A percentile compares a stretch with the other conserved stretches of the same genome.
These are phyloP conservation scores for Phytophthora litchii DNA, from an alignment of 352 stramenopile genomes.

Conservation along the genomic window DNA sequence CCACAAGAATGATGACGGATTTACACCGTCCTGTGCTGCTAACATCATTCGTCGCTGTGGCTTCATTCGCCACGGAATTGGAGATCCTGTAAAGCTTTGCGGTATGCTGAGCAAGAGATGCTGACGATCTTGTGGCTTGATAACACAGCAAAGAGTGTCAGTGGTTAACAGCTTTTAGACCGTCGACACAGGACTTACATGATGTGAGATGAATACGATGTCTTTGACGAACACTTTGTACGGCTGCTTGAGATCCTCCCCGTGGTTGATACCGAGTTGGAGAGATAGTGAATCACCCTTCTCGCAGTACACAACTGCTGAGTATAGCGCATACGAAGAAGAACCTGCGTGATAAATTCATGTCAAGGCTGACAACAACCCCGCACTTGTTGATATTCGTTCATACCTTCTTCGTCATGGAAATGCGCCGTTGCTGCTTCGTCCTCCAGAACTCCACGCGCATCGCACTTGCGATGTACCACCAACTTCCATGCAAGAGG, in stretches of 20 bases:
- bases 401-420: conserved; percentile 5
- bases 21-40: background rate
- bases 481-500: conserved; percentile 27
- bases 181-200: conserved; percentile 8
- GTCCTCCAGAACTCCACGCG: conserved; percentile 15
- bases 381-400: background rate
- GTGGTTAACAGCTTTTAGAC: background rate
- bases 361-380: background rate
- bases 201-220: conserved; percentile 21
- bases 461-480: conserved; percentile 26
- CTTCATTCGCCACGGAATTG: conserved; percentile 23
- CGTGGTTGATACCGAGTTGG: conserved; percentile 3
- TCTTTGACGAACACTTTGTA: conserved; percentile 28
- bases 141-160: conserved; percentile 1
- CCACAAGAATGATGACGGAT: conserved; percentile 19
- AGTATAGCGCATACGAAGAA: conserved; percentile 12
- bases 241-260: conserved; percentile 1
- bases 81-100: background rate
- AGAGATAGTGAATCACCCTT: conserved; percentile 24
- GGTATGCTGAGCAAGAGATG: conserved; percentile 16
- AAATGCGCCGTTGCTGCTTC: conserved; percentile 10
- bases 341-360: background rate
- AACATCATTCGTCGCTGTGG: conserved; percentile 1
- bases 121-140: conserved; percentile 19
- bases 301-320: conserved; percentile 30